Base-by-base conservation (phyloP, 2,329 filamentous ascomycete species). In the Fusarium sarcochroum region DNA sequence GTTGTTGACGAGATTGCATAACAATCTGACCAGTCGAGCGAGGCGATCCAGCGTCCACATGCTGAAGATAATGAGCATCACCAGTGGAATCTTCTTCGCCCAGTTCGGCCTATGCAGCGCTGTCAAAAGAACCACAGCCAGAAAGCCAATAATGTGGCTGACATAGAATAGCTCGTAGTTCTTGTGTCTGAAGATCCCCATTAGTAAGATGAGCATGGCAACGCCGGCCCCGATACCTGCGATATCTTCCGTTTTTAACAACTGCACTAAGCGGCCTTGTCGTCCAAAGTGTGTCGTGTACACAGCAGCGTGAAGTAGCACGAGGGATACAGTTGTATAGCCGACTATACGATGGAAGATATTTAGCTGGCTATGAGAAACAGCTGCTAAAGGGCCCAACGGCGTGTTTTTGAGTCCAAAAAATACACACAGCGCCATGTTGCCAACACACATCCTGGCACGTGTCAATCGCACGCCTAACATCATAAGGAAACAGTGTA, bases 321-420 rank as follows among this genome's bases (percentile, higher is more conserved):
- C 66, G 7, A 76, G 77, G 0, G 78, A 30, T 4, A 82, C 70
- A 1, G 80, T 80, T 1, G 79, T 76, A 41, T 84, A 85, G 5
- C 84, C 84, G 4, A 79, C 79, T 5, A 81, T 70, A 40, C 81
- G 80, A 63, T 87, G 85, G 7, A 86, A 76, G 3, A 79, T 72
- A 44, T 85, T 85, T 10, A 86, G 77, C 25, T 80, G 76, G 48
- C 83, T 82, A 58, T 86, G 83, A 4, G 83, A 49, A 13, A 46
- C 17, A 0, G 42, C 18, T 3, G 54, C 47, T 1, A 68, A 8
- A 4, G 15, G 20, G 82, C 79, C 79, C 7, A 86, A 69, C 0
- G 83, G 84, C 0, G 83, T 85, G 56, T 86, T 85, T 56, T 83
- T 80, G 13, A 87, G 75, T 25, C 85, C 83, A 4, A 85, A 80